Base-by-base conservation (phyloP, 176 grass and related monocot species). In the Cocos nucifera region DNA sequence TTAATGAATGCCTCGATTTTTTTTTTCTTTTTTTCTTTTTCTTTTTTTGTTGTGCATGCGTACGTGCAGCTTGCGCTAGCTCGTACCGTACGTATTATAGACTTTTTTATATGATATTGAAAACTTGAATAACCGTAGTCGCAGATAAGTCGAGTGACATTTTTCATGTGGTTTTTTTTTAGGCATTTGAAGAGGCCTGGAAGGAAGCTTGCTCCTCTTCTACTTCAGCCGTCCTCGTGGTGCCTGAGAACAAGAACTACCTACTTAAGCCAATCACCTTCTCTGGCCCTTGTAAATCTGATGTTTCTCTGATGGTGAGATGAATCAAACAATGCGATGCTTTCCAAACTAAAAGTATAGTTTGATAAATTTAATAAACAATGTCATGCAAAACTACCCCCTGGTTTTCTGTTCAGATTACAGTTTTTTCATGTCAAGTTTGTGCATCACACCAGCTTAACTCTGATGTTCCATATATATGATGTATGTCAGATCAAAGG, bases 121-220 rank as follows among this genome's bases (percentile, higher is more conserved):
- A 30, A 6, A 6, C 28, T 30, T 30, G 28, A 30, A 30, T 4
- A 30, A 6, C 28, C 5, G 5, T 6, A 6, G 28, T 30, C 0
- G 5, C 28, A 30, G 28, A 30, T 6, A 30, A 6, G 28, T 30
- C 5, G 28, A 6, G 28, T 44, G 35, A 44, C 35, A 12, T 12
- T 44, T 44, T 12, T 44, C 1, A 12, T 44, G 8, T 51, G 17
- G 4, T n/a, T 69, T 75, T 63, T 63, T 25, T 50, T 27, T 27
- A 90, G 87, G 80, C 87, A 61, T 73, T 88, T 53, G 58, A 61
- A 1, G 71, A 2, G 59, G 80, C 78, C 16, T 97, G 83, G 93
- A 55, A 4, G 0, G 58, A 66, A 8, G 93, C 66, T 8, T 97
- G 93, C 18, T 32, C 84, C 15, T 97, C 93, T 1, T 17, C 76